Percentiles rank a stretch among this genome's conserved stretches.
phyloP scores from a whole-genome alignment of 768 basidiomycete genomes.

The Rhizopogon vulgaris region DNA sequence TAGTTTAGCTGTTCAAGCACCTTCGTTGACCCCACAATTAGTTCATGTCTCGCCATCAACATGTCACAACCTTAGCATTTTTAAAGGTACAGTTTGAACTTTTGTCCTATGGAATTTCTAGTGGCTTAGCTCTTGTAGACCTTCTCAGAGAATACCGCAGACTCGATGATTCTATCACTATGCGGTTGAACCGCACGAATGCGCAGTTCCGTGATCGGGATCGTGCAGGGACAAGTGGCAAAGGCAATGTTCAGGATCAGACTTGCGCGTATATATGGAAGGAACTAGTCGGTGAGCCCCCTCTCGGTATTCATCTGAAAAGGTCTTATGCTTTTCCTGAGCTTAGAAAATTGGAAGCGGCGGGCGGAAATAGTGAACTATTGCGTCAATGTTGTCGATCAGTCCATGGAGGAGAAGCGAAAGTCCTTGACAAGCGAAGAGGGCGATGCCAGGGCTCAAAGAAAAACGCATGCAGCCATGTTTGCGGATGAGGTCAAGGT shows the following conservation, averaged over 20 bases:
- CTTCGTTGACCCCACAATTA: conserved; percentile 49
- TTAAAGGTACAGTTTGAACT: conserved; percentile 46
- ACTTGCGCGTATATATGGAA: conserved; percentile 75
- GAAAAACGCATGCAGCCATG: conserved; percentile 48
- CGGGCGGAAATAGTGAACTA: conserved; percentile 70
- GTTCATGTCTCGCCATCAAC: conserved; percentile 71
- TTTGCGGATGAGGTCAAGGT: conserved; percentile 74
- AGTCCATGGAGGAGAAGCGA: conserved; percentile 52
- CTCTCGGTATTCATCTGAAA: conserved; percentile 7
- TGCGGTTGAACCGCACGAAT: conserved; percentile 75
- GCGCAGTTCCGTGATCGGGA: conserved; percentile 73
- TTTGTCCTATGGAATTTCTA: conserved; percentile 1
- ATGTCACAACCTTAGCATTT: conserved; percentile 68
- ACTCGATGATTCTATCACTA: conserved; percentile 73
- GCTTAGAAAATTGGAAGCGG: conserved; percentile 61
- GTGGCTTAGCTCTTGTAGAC: conserved; percentile 39
- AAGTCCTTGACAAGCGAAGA: conserved; percentile 35
- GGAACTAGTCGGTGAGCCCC: conserved; percentile 64
- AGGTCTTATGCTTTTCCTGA: conserved; percentile 13
- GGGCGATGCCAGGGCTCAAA: conserved; percentile 39
- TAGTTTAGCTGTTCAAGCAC: conserved; percentile 64
- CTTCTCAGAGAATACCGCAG: conserved; percentile 77
- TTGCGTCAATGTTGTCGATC: conserved; percentile 66
- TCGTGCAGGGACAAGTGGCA: conserved; percentile 38
- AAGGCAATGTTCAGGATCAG: conserved; percentile 59